phyloP scores from a whole-genome alignment of 352 stramenopile species.

The Globisporangium canariense region DNA sequence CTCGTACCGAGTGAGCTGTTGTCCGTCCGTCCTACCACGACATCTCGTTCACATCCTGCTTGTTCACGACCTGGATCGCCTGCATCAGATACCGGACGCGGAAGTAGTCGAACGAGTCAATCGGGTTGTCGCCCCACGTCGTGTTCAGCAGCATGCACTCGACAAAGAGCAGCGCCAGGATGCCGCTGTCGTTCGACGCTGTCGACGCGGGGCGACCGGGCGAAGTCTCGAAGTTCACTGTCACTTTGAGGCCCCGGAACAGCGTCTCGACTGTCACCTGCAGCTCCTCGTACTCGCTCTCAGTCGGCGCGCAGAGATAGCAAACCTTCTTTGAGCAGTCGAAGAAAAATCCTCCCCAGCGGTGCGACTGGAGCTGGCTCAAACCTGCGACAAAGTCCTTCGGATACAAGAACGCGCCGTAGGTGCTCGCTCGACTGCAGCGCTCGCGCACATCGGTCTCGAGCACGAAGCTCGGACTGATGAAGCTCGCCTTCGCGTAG shows the following conservation, averaged over 20 bases:
- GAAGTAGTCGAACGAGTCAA: constrained; percentile 16
- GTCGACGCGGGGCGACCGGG: not conserved
- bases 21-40: not conserved
- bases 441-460: not conserved
- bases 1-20: too few relatives aligned
- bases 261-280: not conserved
- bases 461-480: constrained; percentile 6
- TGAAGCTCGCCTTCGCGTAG: constrained; percentile 5
- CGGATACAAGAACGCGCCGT: constrained; percentile 11
- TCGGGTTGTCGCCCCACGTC: constrained; percentile 11
- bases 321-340: constrained; percentile 10
- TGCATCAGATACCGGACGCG: constrained; percentile 15
- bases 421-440: not conserved
- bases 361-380: constrained; percentile 4
- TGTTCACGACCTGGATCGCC: constrained; percentile 9
- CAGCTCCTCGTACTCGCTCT: constrained; percentile 1
- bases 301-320: constrained; percentile 4
- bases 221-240: constrained; percentile 1
- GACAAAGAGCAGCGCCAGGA: constrained; percentile 17
- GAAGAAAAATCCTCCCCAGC: constrained; percentile 11
- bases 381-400: constrained; percentile 9
- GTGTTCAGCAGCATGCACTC: constrained; percentile 12
- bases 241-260: not conserved
- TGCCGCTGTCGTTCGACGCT: constrained; percentile 4
- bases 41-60: constrained; percentile 9